Evolutionary conservation across 2,329 filamentous ascomycete species (phyloP).

Genomic region (Fusarium sp.): DNA sequence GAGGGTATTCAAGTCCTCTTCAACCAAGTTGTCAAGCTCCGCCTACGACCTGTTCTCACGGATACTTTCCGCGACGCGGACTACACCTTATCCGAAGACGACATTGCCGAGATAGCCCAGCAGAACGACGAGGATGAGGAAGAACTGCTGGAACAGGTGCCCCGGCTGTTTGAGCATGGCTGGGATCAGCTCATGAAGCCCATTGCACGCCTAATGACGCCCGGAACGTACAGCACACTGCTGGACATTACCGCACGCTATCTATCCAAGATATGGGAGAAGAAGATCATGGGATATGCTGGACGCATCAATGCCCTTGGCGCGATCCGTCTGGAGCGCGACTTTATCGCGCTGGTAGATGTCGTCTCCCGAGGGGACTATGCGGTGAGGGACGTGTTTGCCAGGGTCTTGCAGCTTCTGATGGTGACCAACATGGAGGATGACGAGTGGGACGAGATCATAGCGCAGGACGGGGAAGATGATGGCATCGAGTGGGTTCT

Average conservation of each 20-base stretch:
- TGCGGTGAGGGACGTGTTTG: constrained; percentile 78
- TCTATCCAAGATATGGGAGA: constrained; percentile 82
- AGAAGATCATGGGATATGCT: constrained; percentile 82
- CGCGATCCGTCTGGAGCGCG: constrained; percentile 83
- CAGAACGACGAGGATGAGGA: constrained; percentile 64
- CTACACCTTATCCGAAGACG: constrained; percentile 75
- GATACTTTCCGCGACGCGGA: constrained; percentile 94
- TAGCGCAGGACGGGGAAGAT: constrained; percentile 57
- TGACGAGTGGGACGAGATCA: constrained; percentile 88
- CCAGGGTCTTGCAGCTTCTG: constrained; percentile 79
- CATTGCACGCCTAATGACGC: constrained; percentile 83
- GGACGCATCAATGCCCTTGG: constrained; percentile 83
- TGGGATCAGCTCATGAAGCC: constrained; percentile 90
- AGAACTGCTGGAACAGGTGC: constrained; percentile 71
- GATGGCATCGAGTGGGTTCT: constrained; percentile 77
- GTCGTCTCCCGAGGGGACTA: constrained; percentile 77
- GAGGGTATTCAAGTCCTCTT: constrained; percentile 89
- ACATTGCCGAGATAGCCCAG: constrained; percentile 64
- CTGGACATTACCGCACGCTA: constrained; percentile 78
- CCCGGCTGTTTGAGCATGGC: constrained; percentile 80
- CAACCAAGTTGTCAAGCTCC: constrained; percentile 84
- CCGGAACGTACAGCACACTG: constrained; percentile 77
- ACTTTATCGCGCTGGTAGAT: constrained; percentile 78
- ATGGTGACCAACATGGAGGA: constrained; percentile 95
- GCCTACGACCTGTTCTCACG: constrained; percentile 82